Evolutionary conservation across 176 grass and related monocot genomes (phyloP), one percentile per base, ranked within the genome.

Genomic region (Cocos nucifera): DNA sequence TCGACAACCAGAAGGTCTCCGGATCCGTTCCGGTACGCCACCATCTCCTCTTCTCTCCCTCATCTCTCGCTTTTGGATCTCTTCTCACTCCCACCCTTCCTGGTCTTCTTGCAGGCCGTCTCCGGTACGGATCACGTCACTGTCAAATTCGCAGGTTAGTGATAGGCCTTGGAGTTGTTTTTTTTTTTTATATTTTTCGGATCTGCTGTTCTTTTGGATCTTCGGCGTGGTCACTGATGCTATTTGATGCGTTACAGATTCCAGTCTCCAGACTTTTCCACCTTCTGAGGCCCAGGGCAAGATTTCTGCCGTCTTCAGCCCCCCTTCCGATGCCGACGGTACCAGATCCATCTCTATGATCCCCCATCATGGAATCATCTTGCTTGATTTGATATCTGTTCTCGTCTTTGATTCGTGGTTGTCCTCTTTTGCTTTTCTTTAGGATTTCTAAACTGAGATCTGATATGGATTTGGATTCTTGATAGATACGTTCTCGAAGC

Each of bases 241-340:
- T 70, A n/a, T 17, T 73, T 28, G 28, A 58, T 66, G 53, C 17
- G 56, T 35, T 67, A 55, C 67, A 82, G 94, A 82, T 51, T 92
- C 88, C 57, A 89, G 81, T 71, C 84, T 98, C 32, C 85, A 98
- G 79, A 98, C 79, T 19, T 98, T 98, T 77, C 79, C 94, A 27
- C 81, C 94, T 21, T 78, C 84, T 54, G 85, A 93, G 22, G 64
- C 84, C 59, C 73, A 80, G 85, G 85, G 94, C 63, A 98, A 98
- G 82, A 89, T 98, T 71, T 78, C 84, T 56, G 80, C 77, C 64
- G 81, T 79, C 63, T 93, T 88, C 84, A 88, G 87, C 39, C 94
- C 88, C 62, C 94, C 94, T 66, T 79, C 78, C 50, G 94, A 98
- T 78, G 85, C 88, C 7, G 94, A 98, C 24, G 94, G 94, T 98